phyloP scores from a whole-genome alignment of 768 basidiomycete genomes.

The Mycena venus region DNA sequence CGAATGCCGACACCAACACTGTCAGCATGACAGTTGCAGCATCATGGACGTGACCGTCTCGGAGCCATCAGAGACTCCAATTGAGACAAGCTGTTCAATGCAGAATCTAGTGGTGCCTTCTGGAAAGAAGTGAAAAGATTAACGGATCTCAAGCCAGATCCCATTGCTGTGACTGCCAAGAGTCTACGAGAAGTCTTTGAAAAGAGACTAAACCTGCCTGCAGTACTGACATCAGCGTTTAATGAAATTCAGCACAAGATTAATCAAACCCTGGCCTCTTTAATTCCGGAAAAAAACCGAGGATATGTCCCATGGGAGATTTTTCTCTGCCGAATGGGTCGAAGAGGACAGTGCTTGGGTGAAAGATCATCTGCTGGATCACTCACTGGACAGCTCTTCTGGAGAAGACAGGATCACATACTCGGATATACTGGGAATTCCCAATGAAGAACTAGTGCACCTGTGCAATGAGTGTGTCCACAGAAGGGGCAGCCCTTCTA shows the following conservation, averaged over 20 bases:
- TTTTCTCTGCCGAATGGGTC: constrained; percentile 16
- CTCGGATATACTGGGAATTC: background rate
- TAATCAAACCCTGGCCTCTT: too few species aligned
- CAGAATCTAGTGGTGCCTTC: constrained; percentile 1
- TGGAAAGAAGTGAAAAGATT: constrained; percentile 12
- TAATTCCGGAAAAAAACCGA: too few species aligned
- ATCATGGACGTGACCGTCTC: too few species aligned
- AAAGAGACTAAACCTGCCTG: too few species aligned
- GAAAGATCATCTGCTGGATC: background rate
- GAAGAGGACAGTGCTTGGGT: constrained; percentile 16
- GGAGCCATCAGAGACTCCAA: too few species aligned
- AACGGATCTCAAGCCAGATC: too few species aligned
- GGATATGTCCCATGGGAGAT: constrained; percentile 13
- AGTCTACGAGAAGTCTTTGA: too few species aligned
- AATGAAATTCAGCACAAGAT: constrained; percentile 7
- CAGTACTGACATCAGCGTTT: background rate
- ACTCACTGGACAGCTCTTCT: background rate
- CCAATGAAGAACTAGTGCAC: background rate
- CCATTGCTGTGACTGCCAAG: too few species aligned
- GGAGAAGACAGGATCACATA: constrained; percentile 2
- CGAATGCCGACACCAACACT: too few species aligned
- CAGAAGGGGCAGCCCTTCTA: too few species aligned
- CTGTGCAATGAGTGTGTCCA: too few species aligned
- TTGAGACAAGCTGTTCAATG: constrained; percentile 4
- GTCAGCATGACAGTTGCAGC: too few species aligned